A percentile compares a stretch with the other conserved stretches of the same genome.
phyloP scores from a whole-genome alignment of 2,329 filamentous ascomycete species.

The Ophiostoma montium region DNA sequence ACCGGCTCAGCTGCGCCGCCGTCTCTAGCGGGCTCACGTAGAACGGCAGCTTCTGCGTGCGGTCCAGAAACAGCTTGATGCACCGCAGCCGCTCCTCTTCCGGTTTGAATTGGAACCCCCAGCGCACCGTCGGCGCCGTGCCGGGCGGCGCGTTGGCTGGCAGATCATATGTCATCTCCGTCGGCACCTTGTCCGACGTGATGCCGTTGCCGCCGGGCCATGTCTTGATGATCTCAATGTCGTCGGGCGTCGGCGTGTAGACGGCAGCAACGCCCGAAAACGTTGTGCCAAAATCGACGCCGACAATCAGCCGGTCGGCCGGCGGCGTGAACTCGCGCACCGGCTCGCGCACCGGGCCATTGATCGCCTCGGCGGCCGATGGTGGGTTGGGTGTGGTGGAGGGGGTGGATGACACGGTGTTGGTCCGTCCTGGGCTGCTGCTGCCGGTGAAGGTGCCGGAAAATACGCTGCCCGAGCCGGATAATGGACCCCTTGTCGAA shows the following conservation, averaged over 20 bases:
- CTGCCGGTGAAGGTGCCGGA: too few species aligned
- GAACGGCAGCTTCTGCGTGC: conserved; percentile 65
- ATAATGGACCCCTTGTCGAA: too few species aligned
- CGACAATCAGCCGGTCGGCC: conserved; percentile 57
- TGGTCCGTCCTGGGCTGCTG: too few species aligned
- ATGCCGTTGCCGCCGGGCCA: conserved; percentile 77
- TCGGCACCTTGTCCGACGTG: conserved; percentile 78
- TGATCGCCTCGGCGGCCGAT: conserved; percentile 42
- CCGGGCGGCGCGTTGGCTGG: conserved; percentile 22
- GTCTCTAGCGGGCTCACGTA: conserved; percentile 69
- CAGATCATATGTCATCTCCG: conserved; percentile 54
- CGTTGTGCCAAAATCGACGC: conserved; percentile 74
- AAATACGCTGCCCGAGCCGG: too few species aligned
- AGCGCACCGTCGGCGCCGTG: conserved; percentile 44
- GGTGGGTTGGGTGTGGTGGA: conserved; percentile 20
- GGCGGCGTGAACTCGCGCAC: conserved; percentile 35
- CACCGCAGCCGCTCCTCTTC: conserved; percentile 64
- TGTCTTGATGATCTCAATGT: conserved; percentile 70
- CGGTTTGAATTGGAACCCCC: conserved; percentile 73
- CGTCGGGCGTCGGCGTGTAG: conserved; percentile 62
- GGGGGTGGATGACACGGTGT: too few species aligned
- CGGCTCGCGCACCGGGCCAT: conserved; percentile 44
- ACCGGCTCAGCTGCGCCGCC: conserved; percentile 58
- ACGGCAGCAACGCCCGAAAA: conserved; percentile 65
- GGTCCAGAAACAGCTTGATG: conserved; percentile 74